These are phyloP conservation scores for Isabelozyma heimii DNA, from an alignment of 805 yeast species.

Conservation along the genomic window DNA sequence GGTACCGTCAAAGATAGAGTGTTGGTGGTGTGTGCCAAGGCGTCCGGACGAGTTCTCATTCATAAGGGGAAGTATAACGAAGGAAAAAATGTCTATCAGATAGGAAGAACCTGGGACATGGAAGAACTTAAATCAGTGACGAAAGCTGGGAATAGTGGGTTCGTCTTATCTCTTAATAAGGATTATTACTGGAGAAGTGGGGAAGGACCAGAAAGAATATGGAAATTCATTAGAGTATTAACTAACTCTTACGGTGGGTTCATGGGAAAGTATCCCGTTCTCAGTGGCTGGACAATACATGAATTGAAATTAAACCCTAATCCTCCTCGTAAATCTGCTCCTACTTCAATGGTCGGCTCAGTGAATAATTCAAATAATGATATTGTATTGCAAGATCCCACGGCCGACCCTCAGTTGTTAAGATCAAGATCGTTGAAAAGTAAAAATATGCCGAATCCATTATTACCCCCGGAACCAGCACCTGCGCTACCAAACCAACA, in stretches of 20 bases:
- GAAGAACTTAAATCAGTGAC: slow-evolving; percentile 63
- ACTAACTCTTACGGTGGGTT: slow-evolving; percentile 29
- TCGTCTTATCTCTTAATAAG: slow-evolving; percentile 63
- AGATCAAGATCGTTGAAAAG: slow-evolving; percentile 20
- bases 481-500: slow-evolving; percentile 1
- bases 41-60: slow-evolving; percentile 64
- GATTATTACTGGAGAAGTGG: slow-evolving; percentile 71
- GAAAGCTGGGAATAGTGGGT: slow-evolving; percentile 53
- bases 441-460: slow-evolving; percentile 19
- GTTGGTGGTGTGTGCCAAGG: slow-evolving; percentile 58
- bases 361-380: slow-evolving; percentile 2
- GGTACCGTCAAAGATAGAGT: slow-evolving; percentile 56
- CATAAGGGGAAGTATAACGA: slow-evolving; percentile 85
- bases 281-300: slow-evolving; percentile 29
- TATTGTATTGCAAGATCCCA: slow-evolving; percentile 14
- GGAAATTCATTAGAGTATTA: slow-evolving; percentile 33
- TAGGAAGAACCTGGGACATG: slow-evolving; percentile 90
- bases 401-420: slow-evolving; percentile 16
- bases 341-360: slow-evolving; percentile 1
- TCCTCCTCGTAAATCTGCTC: slow-evolving; percentile 11
- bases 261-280: slow-evolving; percentile 35
- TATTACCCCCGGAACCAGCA: slow-evolving; percentile 15
- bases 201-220: slow-evolving; percentile 35
- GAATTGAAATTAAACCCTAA: slow-evolving; percentile 33
- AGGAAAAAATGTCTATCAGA: slow-evolving; percentile 68